These are phyloP conservation scores for Rhododendron henanense DNA, from an alignment of 148 eudicot species.

Conservation along the genomic window DNA sequence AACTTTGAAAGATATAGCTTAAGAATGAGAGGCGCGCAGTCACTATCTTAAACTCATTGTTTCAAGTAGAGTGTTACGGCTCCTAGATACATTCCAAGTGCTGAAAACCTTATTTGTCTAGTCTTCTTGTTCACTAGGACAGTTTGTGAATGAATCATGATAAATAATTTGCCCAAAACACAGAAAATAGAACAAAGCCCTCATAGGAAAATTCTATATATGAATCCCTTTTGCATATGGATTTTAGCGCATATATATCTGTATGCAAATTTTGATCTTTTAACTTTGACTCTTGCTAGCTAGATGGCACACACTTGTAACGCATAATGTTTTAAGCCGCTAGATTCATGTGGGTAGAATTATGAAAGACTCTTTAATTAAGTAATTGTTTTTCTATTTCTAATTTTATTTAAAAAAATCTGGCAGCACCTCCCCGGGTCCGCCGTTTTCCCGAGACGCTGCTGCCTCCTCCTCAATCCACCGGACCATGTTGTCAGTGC, in stretches of 20 bases:
- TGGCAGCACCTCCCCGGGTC: slow-evolving; percentile 10
- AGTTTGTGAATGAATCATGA: too few relatives aligned
- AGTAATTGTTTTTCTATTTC: not conserved
- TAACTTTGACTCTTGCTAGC: not conserved
- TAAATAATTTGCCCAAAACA: too few relatives aligned
- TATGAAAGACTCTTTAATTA: not conserved
- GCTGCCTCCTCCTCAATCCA: slow-evolving; percentile 27
- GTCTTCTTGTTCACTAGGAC: too few relatives aligned
- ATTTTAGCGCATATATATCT: too few relatives aligned
- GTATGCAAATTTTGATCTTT: not conserved
- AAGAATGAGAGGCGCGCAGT: not conserved
- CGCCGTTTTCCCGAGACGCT: not conserved
- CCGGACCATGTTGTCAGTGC: slow-evolving; percentile 15
- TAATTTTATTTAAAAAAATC: not conserved
- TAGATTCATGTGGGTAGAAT: not conserved
- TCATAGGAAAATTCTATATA: too few relatives aligned
- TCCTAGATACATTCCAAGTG: too few relatives aligned
- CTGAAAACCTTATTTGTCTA: too few relatives aligned
- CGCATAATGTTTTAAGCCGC: too few relatives aligned
- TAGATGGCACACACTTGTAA: not conserved
- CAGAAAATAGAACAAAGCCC: too few relatives aligned
- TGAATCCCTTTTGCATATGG: too few relatives aligned
- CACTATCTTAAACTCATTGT: too few relatives aligned
- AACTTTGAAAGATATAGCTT: not conserved
- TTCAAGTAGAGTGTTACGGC: too few relatives aligned